Evolutionary conservation across 208 protist species (phyloP), one percentile per base, ranked within the genome.

Genomic region (Leishmania arabica): DNA sequence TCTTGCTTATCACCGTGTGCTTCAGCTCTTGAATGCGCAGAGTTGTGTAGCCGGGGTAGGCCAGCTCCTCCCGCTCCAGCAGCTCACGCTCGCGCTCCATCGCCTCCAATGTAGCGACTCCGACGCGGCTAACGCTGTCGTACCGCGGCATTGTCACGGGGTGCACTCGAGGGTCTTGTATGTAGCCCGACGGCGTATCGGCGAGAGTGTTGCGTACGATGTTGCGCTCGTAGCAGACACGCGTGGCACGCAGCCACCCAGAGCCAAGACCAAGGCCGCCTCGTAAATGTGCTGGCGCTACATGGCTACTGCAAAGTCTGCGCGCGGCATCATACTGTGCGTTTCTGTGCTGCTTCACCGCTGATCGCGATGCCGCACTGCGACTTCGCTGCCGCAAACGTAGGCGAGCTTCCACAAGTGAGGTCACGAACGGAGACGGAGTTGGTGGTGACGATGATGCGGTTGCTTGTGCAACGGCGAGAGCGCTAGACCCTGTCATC

Each of bases 181-280:
- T 87, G 81, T 96, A 96, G 45, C 90, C 92, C 4, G 90, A 93
- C 1, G 89, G 90, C 7, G 90, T 96, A 68, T 94, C 92, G 0
- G 89, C 86, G 37, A 95, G 79, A 2, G 93, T 93, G 72, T 96
- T 92, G 60, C 89, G 81, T 31, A 84, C 73, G 64, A 94, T 80
- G 73, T 96, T 90, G 40, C 92, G 90, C 68, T 91, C 90, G 1
- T 53, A 75, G 31, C 66, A 65, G 47, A 86, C 15, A 17, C 51
- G 37, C 15, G 85, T 84, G 34, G 58, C 6, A 49, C 47, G 80
- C n/a, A 88, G 66, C 17, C 79, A 58, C 8, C 71, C 71, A 42
- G 60, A 19, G 19, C 34, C 47, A 62, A 73, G 24, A 37, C 11
- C 42, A 53, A 51, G 4, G 45, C 69, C 11, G 3, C 69, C 27